phyloP scores from a whole-genome alignment of 495 filamentous ascomycete genomes.

The Aspergillus olivimuriae region DNA sequence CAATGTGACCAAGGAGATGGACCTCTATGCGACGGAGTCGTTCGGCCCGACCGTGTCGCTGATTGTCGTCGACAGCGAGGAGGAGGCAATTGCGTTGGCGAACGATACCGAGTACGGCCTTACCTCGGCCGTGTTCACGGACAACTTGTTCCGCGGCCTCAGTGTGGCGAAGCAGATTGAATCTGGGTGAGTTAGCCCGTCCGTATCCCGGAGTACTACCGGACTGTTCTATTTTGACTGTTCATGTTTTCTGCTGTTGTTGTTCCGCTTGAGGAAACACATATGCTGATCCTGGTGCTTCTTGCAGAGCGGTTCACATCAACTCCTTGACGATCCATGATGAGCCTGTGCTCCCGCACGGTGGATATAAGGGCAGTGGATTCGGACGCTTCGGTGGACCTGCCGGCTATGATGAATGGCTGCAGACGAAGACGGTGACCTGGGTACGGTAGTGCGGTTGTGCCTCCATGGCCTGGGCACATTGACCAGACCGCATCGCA shows the following conservation, averaged over 20 bases:
- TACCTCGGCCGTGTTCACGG: slow-evolving; percentile 41
- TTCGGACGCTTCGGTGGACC: slow-evolving; percentile 62
- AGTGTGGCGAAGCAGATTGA: slow-evolving; percentile 44
- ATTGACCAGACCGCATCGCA: background rate
- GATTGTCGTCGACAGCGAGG: slow-evolving; percentile 40
- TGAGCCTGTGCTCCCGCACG: slow-evolving; percentile 71
- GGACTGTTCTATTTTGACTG: no score
- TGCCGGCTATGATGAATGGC: slow-evolving; percentile 64
- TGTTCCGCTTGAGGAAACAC: no score
- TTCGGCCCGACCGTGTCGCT: slow-evolving; percentile 76
- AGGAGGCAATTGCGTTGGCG: slow-evolving; percentile 41
- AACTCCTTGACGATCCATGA: slow-evolving; percentile 84
- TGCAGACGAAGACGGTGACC: slow-evolving; percentile 79
- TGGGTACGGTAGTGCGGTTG: slow-evolving; percentile 36
- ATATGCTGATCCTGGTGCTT: slow-evolving; percentile 5
- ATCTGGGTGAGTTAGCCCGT: slow-evolving; percentile 31
- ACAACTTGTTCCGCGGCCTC: slow-evolving; percentile 41
- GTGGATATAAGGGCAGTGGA: slow-evolving; percentile 79
- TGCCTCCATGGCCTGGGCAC: background rate
- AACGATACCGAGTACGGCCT: slow-evolving; percentile 51
- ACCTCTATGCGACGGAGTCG: slow-evolving; percentile 71
- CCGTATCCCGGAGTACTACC: no score
- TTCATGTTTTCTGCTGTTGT: no score
- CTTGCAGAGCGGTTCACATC: slow-evolving; percentile 68
- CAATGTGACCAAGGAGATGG: slow-evolving; percentile 72